Percentiles rank a stretch among this genome's conserved stretches.
Conservation (phyloP, 495 filamentous ascomycete genomes). For the Thozetella sp. region DNA sequence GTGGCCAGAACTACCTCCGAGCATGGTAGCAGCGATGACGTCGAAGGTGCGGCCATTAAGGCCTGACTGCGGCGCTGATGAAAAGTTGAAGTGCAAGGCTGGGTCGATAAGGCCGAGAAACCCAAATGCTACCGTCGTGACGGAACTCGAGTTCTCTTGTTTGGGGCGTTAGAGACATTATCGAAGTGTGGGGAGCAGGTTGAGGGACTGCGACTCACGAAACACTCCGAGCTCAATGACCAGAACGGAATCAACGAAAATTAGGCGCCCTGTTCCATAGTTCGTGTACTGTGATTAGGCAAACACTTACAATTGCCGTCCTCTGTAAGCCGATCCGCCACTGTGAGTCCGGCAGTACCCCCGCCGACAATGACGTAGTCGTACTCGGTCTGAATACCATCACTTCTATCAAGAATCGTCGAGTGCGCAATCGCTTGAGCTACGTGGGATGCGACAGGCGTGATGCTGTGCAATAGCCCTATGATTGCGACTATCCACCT, state of each 20-base stretch:
- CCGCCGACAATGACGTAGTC: conserved; percentile 39
- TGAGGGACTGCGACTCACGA: neutral
- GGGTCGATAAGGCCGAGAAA: conserved; percentile 14
- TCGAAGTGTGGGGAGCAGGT: too few relatives aligned
- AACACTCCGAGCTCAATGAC: conserved; percentile 16
- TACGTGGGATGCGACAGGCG: neutral
- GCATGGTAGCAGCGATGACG: conserved; percentile 31
- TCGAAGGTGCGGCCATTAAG: conserved; percentile 30
- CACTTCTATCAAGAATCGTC: neutral
- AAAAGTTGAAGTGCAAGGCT: conserved; percentile 28
- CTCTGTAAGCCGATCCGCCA: conserved; percentile 45
- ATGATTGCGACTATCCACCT: neutral
- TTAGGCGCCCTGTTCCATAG: neutral
- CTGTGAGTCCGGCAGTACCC: conserved; percentile 42
- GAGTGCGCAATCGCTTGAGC: neutral
- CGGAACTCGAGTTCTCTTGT: conserved; percentile 11
- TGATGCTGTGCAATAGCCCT: neutral
- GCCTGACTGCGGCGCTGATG: conserved; percentile 33
- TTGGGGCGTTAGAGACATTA: neutral
- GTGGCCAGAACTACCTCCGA: conserved; percentile 49
- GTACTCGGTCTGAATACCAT: conserved; percentile 13
- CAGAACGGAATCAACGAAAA: conserved; percentile 13
- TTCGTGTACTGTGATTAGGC: neutral
- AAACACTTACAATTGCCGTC: conserved; percentile 10
- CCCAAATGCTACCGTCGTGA: conserved; percentile 11